These are phyloP conservation scores for Sporisorium sorghi DNA, from an alignment of 1,284 basidiomycete genomes.

Conservation along the genomic window DNA sequence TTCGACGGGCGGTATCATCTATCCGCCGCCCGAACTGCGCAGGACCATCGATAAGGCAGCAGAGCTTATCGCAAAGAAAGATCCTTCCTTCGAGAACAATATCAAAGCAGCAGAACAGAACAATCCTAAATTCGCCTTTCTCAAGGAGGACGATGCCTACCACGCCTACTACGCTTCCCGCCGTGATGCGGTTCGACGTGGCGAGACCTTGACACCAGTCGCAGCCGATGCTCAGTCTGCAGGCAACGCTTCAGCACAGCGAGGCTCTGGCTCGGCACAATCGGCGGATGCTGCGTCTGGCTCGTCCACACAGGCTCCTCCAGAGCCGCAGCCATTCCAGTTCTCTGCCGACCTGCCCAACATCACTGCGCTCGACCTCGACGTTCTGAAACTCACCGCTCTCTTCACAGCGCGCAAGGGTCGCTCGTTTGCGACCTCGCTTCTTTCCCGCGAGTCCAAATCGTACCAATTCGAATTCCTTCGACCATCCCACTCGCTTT, in stretches of 20 bases:
- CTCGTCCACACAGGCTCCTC: slow-evolving; percentile 61
- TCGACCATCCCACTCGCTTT: slow-evolving; percentile 92
- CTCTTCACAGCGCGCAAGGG: slow-evolving; percentile 94
- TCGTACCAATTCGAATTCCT: slow-evolving; percentile 99
- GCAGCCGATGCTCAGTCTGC: slow-evolving; percentile 19
- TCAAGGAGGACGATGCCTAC: slow-evolving; percentile 63
- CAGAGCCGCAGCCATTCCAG: slow-evolving; percentile 84
- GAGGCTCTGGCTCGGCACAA: slow-evolving; percentile 6
- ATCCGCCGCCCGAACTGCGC: slow-evolving; percentile 72
- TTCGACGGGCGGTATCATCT: slow-evolving; percentile 65
- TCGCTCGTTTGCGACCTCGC: slow-evolving; percentile 82
- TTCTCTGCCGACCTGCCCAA: slow-evolving; percentile 90
- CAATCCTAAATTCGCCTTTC: slow-evolving; percentile 65
- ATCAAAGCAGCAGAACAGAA: slow-evolving; percentile 60
- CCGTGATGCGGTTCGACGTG: slow-evolving; percentile 53
- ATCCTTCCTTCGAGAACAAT: slow-evolving; percentile 64
- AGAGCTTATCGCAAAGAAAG: slow-evolving; percentile 79
- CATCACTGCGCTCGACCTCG: slow-evolving; percentile 86
- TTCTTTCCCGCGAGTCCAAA: slow-evolving; percentile 87
- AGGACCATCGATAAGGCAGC: slow-evolving; percentile 97
- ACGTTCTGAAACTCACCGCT: slow-evolving; percentile 79
- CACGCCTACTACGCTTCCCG: slow-evolving; percentile 65
- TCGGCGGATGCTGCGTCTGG: slow-evolving; percentile 3
- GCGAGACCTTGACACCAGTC: slow-evolving; percentile 29
- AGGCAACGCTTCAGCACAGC: slow-evolving; percentile 4